These are phyloP conservation scores for Bolboschoenoplectus hybrid DNA, from an alignment of 202 grass and related monocot genomes.

Conservation along the genomic window DNA sequence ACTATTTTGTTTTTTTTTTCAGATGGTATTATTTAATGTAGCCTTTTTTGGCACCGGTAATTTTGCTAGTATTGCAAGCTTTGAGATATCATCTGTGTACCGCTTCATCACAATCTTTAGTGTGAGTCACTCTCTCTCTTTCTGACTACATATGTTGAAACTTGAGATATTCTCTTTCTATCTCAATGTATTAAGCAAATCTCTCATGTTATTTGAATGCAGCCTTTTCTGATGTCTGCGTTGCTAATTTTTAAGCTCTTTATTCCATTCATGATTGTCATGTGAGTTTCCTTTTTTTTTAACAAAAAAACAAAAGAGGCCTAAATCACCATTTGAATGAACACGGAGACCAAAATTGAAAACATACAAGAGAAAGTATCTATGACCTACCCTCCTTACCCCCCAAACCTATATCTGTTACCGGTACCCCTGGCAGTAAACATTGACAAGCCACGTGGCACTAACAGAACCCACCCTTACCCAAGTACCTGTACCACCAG, in stretches of 20 bases:
- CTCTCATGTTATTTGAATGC: slow-evolving; percentile 40
- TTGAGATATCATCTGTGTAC: slow-evolving; percentile 98
- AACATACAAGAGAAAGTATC: not conserved
- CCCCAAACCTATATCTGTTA: not conserved
- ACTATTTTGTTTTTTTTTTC: slow-evolving; percentile 41
- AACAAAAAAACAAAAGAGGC: not conserved
- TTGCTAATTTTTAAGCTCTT: slow-evolving; percentile 97
- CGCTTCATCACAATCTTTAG: slow-evolving; percentile 99
- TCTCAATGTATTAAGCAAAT: slow-evolving; percentile 23
- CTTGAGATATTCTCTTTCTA: slow-evolving; percentile 13
- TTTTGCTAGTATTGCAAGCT: slow-evolving; percentile 99
- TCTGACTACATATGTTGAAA: slow-evolving; percentile 28
- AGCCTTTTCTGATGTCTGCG: slow-evolving; percentile 98
- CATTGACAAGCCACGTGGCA: not conserved
- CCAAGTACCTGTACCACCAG: not conserved
- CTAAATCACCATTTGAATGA: not conserved
- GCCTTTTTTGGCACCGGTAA: slow-evolving; percentile 98
- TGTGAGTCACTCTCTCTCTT: slow-evolving; percentile 53
- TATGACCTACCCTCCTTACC: not conserved
- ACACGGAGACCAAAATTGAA: not conserved
- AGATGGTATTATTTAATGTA: slow-evolving; percentile 96
- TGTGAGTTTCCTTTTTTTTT: slow-evolving; percentile 57
- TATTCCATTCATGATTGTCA: slow-evolving; percentile 98
- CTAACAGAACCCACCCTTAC: not conserved
- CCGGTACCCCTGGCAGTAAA: not conserved